Evolutionary conservation across 108 stramenopile species (phyloP).

Genomic region (Hondaea fermentalgiana): DNA sequence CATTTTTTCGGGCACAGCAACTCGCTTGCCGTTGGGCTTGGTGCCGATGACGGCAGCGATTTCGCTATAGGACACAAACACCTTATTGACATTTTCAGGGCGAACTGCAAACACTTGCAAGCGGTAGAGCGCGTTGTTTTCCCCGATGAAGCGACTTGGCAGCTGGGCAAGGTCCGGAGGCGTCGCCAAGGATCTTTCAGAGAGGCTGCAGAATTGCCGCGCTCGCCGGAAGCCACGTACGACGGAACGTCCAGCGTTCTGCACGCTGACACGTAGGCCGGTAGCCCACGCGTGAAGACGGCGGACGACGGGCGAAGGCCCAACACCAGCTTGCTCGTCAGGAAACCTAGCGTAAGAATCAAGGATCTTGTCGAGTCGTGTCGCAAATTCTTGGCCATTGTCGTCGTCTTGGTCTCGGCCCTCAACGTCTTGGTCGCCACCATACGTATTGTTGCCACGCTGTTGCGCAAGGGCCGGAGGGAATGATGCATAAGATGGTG

Average conservation of each 20-base stretch:
- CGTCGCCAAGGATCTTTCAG: not conserved
- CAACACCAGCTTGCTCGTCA: no score
- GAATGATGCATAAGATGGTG: not conserved
- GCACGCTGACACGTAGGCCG: not conserved
- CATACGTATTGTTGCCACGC: no score
- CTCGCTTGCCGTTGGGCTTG: not conserved
- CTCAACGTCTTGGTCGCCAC: no score
- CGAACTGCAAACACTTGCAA: not conserved
- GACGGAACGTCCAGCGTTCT: not conserved
- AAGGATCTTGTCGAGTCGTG: not conserved
- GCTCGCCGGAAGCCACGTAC: not conserved
- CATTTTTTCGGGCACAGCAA: not conserved
- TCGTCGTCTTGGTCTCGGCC: no score
- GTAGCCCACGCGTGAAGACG: not conserved
- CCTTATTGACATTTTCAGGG: not conserved
- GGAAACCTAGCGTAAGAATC: not conserved
- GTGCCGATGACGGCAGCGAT: not conserved
- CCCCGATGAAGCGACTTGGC: not conserved
- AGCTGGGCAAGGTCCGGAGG: not conserved
- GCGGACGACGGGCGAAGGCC: no score
- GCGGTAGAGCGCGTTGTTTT: not conserved
- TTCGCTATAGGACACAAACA: not conserved
- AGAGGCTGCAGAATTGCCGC: not conserved
- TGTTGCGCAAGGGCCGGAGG: not conserved
- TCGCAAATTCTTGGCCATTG: not conserved